Conservation (phyloP, 352 stramenopile genomes). For the Phytophthora chlamydospora region DNA sequence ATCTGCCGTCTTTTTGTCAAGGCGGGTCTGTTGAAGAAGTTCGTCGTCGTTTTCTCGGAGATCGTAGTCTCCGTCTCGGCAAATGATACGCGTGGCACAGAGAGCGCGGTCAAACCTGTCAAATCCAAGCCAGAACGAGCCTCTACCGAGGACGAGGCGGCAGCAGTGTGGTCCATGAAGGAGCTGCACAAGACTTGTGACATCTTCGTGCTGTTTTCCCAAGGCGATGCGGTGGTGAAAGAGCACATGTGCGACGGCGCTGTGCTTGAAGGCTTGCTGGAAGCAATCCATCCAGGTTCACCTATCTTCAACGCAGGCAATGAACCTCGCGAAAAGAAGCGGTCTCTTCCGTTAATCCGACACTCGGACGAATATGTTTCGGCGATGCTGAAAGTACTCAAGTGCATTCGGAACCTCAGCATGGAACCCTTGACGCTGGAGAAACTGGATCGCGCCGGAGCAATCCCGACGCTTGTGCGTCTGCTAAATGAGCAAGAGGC, state of each 20-base stretch:
- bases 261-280: slow-evolving; percentile 72
- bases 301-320: slow-evolving; percentile 19
- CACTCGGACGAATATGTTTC: slow-evolving; percentile 59
- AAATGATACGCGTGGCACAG: slow-evolving; percentile 23
- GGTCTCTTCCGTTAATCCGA: slow-evolving; percentile 22
- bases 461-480: slow-evolving; percentile 84
- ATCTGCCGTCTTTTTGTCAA: slow-evolving; percentile 96
- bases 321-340: slow-evolving; percentile 13
- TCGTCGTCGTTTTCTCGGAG: slow-evolving; percentile 87
- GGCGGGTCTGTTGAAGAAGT: slow-evolving; percentile 88
- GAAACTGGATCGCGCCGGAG: slow-evolving; percentile 87
- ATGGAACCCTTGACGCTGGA: slow-evolving; percentile 92
- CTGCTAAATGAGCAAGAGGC: slow-evolving; percentile 68
- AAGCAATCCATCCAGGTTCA: slow-evolving; percentile 49
- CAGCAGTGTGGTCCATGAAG: slow-evolving; percentile 55
- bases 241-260: slow-evolving; percentile 91
- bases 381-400: slow-evolving; percentile 82
- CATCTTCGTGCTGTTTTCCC: slow-evolving; percentile 91
- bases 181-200: slow-evolving; percentile 87
- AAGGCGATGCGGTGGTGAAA: slow-evolving; percentile 92
- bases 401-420: slow-evolving; percentile 88
- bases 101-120: slow-evolving; percentile 9
- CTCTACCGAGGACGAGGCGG: slow-evolving; percentile 5
- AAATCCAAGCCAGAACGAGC: slow-evolving; percentile 8
- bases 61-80: slow-evolving; percentile 52